Conservation (phyloP, 257 asterid genomes). For the Solanum sitiens region DNA sequence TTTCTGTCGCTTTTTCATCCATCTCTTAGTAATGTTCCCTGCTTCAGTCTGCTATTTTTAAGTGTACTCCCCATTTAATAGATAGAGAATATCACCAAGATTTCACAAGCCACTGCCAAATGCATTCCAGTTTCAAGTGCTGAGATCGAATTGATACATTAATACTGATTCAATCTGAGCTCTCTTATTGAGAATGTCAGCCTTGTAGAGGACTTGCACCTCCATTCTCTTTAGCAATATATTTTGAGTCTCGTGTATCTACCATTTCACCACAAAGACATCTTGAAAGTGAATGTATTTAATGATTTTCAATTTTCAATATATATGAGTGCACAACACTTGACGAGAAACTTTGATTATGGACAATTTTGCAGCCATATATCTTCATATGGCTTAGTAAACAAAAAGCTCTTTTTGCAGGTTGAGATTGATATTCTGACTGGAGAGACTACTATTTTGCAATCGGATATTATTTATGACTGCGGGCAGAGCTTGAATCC, state of each 20-base stretch:
- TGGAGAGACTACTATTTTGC: constrained; percentile 45
- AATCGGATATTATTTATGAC: constrained; percentile 55
- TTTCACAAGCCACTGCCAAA: neutral
- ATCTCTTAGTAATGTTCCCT: neutral
- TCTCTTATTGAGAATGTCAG: neutral
- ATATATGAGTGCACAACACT: neutral
- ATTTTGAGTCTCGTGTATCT: neutral
- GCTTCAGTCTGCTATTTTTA: neutral
- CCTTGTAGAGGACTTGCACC: neutral
- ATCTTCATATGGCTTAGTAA: neutral
- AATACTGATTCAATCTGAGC: neutral
- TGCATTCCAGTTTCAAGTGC: neutral
- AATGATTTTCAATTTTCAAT: neutral
- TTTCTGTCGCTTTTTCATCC: neutral
- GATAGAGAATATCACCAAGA: neutral
- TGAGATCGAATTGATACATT: neutral
- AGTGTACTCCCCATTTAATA: neutral
- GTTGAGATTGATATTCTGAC: constrained; percentile 58
- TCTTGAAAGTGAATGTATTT: neutral
- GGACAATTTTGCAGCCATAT: neutral
- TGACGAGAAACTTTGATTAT: neutral
- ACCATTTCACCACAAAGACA: neutral
- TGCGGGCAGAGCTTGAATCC: constrained; percentile 85
- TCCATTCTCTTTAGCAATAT: neutral
- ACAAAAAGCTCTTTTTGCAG: constrained; percentile 18